Conservation (phyloP, 805 yeast genomes). For the Candida montana region DNA sequence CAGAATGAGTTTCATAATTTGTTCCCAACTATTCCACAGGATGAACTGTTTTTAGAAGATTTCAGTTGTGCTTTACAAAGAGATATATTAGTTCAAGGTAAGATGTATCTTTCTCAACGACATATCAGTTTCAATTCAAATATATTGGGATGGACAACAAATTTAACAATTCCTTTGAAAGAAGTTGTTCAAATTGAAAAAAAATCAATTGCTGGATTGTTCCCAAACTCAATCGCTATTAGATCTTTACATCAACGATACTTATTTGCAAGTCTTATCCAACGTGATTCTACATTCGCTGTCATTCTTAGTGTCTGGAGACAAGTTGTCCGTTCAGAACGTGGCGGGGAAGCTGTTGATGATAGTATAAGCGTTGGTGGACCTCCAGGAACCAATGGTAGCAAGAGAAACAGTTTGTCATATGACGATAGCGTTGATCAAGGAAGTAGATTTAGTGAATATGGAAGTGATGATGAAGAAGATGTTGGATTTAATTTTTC, state of each 20-base stretch:
- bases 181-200: slow-evolving; percentile 77
- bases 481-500: slow-evolving; percentile 4
- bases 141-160: slow-evolving; percentile 87
- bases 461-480: background rate
- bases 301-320: slow-evolving; percentile 61
- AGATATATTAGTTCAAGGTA: slow-evolving; percentile 84
- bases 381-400: slow-evolving; percentile 17
- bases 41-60: slow-evolving; percentile 76
- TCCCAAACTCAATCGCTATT: slow-evolving; percentile 73
- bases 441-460: slow-evolving; percentile 16
- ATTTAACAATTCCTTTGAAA: slow-evolving; percentile 63
- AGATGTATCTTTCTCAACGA: slow-evolving; percentile 71
- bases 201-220: slow-evolving; percentile 77
- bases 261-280: slow-evolving; percentile 78
- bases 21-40: slow-evolving; percentile 61
- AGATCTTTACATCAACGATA: slow-evolving; percentile 47
- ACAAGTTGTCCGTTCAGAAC: slow-evolving; percentile 28
- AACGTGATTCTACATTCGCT: slow-evolving; percentile 56
- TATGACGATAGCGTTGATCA: slow-evolving; percentile 20
- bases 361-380: slow-evolving; percentile 19
- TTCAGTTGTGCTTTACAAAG: slow-evolving; percentile 84
- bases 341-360: slow-evolving; percentile 5
- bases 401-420: slow-evolving; percentile 7
- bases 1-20: slow-evolving; percentile 73
- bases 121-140: slow-evolving; percentile 83